These are phyloP conservation scores for Chytridium lagenaria DNA, from an alignment of 371 early-diverging fungal genomes.

Conservation along the genomic window DNA sequence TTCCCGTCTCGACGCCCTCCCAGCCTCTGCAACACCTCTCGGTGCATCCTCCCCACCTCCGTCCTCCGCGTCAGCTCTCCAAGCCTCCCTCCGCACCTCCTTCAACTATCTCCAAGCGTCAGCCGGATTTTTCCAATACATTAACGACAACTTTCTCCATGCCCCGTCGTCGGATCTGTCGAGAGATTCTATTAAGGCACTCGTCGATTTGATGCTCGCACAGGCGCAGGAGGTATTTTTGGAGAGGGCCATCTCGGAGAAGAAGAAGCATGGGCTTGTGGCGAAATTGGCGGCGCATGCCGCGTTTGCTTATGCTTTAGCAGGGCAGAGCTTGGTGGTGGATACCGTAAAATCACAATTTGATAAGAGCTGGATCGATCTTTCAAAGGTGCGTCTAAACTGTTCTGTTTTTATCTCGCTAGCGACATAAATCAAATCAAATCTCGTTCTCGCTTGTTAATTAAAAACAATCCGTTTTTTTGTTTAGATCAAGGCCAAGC, in stretches of 20 bases:
- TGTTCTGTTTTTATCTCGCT: not conserved
- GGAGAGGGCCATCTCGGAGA: conserved; percentile 83
- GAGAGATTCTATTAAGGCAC: conserved; percentile 81
- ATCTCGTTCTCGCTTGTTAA: not conserved
- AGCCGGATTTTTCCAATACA: conserved; percentile 91
- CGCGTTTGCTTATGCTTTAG: conserved; percentile 74
- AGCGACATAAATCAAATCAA: not conserved
- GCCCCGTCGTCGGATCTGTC: conserved; percentile 93
- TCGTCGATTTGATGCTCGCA: conserved; percentile 85
- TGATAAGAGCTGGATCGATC: conserved; percentile 49
- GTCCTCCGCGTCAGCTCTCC: conserved; percentile 48
- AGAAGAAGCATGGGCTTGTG: conserved; percentile 80
- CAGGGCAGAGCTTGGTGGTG: conserved; percentile 65
- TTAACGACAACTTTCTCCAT: conserved; percentile 96
- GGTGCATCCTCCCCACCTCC: not conserved
- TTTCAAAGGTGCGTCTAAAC: conserved; percentile 44
- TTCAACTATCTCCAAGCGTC: conserved; percentile 90
- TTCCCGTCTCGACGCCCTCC: conserved; percentile 46
- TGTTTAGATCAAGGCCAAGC: conserved; percentile 78
- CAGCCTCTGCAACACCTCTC: not conserved
- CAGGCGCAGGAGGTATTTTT: conserved; percentile 95
- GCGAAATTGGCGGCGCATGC: conserved; percentile 89
- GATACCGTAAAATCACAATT: conserved; percentile 52
- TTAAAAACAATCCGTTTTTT: not conserved
- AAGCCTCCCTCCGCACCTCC: conserved; percentile 77